Percentiles rank a stretch among this genome's conserved stretches.
Evolutionary conservation across 768 basidiomycete species (phyloP).

Genomic region (Pisolithus albus): DNA sequence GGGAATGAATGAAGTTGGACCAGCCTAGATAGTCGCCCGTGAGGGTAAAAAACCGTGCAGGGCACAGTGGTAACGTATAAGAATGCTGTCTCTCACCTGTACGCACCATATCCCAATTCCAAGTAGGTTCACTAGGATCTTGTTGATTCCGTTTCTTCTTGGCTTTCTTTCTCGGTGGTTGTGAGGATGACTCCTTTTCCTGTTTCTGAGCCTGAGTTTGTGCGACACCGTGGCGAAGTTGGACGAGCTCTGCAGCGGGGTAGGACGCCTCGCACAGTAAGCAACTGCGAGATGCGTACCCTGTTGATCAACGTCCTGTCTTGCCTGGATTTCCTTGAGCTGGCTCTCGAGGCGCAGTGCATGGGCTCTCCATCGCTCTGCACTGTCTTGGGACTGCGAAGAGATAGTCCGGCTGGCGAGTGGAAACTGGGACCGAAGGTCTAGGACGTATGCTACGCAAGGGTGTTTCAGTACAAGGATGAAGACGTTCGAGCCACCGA

Average conservation of each 20-base stretch:
- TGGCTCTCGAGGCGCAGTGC: conserved; percentile 26
- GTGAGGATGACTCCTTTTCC: conserved; percentile 2
- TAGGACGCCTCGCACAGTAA: too few species aligned
- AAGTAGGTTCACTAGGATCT: conserved; percentile 4
- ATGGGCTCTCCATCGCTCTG: conserved; percentile 18
- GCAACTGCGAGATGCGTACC: conserved; percentile 4
- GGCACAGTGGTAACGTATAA: neutral
- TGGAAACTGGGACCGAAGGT: conserved; percentile 22
- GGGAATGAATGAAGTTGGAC: conserved; percentile 14
- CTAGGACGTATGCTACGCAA: conserved; percentile 21
- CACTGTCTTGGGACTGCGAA: neutral
- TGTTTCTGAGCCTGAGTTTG: conserved; percentile 6
- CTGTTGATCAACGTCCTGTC: conserved; percentile 18
- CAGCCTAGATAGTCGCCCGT: conserved; percentile 11
- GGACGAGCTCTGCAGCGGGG: conserved; percentile 15
- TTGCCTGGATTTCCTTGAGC: conserved; percentile 14
- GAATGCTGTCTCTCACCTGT: conserved; percentile 6
- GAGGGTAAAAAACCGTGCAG: neutral
- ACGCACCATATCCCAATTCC: conserved; percentile 18
- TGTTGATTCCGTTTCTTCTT: conserved; percentile 18
- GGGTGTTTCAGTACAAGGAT: neutral
- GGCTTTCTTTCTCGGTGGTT: conserved; percentile 21
- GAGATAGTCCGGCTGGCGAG: neutral
- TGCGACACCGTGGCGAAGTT: conserved; percentile 10
- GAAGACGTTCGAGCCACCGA: conserved; percentile 1